A percentile compares a stretch with the other conserved stretches of the same genome.
Evolutionary conservation across 163 green algal species (phyloP).

Genomic region (Chlorella variabilis): DNA sequence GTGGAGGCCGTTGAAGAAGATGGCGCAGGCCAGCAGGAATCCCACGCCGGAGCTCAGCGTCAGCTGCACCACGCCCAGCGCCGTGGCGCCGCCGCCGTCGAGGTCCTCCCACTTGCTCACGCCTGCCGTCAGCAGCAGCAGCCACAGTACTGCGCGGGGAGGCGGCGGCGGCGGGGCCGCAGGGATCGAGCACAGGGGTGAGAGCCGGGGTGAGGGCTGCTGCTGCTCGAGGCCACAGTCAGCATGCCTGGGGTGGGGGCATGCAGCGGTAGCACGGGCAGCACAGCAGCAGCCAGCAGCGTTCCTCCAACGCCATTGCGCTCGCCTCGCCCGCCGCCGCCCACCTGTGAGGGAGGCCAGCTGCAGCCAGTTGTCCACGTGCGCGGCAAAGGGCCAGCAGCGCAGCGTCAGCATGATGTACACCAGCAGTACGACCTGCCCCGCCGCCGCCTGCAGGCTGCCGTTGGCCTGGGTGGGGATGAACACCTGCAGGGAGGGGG

Average conservation of each 20-base stretch:
- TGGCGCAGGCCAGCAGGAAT: slow-evolving; percentile 7
- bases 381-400: slow-evolving; percentile 40
- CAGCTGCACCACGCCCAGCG: slow-evolving; percentile 40
- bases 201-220: too few species aligned
- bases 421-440: slow-evolving; percentile 45
- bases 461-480: slow-evolving; percentile 44
- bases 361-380: slow-evolving; percentile 55
- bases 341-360: slow-evolving; percentile 44
- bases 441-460: slow-evolving; percentile 51
- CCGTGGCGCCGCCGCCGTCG: not conserved
- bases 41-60: slow-evolving; percentile 42
- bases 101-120: slow-evolving; percentile 57
- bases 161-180: not conserved
- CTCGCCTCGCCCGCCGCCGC: too few species aligned
- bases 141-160: slow-evolving; percentile 47
- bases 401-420: slow-evolving; percentile 38
- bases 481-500: slow-evolving; percentile 47
- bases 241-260: too few species aligned
- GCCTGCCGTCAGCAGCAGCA: slow-evolving; percentile 55
- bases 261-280: not conserved
- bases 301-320: too few species aligned
- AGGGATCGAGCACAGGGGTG: not conserved
- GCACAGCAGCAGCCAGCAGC: not conserved
- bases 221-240: not conserved
- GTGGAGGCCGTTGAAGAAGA: not conserved